Conservation (phyloP, 257 asterid genomes). For the Jaltomata sinuosa region DNA sequence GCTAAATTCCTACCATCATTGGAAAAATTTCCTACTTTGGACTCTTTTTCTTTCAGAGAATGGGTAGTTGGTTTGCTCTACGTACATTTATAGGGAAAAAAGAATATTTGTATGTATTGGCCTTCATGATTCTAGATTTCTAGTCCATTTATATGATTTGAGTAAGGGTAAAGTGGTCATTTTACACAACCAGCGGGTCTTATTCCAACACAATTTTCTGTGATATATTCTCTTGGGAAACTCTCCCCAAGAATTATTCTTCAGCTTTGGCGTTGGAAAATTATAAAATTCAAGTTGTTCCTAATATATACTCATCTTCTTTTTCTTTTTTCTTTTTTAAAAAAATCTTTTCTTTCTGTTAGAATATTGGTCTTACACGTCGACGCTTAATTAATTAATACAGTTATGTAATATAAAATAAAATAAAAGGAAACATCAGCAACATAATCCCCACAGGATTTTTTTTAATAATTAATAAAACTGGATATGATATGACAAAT, state of each 20-base stretch:
- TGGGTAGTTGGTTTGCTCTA: background rate
- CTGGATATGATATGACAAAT: background rate
- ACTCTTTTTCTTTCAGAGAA: slow-evolving; percentile 13
- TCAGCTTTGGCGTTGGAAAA: background rate
- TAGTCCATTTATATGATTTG: background rate
- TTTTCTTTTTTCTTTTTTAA: background rate
- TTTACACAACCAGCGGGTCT: background rate
- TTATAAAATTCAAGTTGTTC: background rate
- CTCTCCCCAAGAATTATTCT: background rate
- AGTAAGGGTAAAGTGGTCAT: slow-evolving; percentile 8
- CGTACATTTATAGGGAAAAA: background rate
- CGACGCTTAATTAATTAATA: background rate
- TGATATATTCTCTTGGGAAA: background rate
- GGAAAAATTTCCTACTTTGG: slow-evolving; percentile 10
- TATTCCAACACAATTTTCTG: slow-evolving; percentile 6
- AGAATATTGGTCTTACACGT: background rate
- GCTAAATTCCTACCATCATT: slow-evolving; percentile 7
- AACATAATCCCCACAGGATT: background rate
- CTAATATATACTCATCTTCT: background rate
- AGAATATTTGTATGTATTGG: background rate
- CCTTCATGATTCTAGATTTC: background rate
- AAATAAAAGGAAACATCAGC: background rate
- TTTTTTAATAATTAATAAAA: background rate
- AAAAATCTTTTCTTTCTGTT: no score
- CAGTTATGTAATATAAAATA: background rate